Base-by-base conservation (phyloP, 495 filamentous ascomycete genomes). In the Xanthoparmelia taractica region DNA sequence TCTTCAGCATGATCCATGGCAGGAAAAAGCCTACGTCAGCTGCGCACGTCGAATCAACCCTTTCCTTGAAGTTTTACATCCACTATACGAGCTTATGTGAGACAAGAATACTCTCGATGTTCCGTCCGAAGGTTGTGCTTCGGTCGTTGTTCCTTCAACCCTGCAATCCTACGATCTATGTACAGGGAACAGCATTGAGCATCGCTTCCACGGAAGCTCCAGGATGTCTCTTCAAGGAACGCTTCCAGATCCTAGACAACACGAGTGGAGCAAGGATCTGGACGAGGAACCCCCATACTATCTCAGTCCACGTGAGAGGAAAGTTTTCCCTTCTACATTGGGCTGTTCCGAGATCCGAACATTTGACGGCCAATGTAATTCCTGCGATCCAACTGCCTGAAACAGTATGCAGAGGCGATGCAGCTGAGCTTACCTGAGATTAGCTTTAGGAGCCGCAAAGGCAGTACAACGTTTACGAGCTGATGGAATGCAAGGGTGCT, bases 371-470 rank as follows among this genome's bases (percentile, higher is more conserved):
- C 48, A 52, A 52, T 52, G 31, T 31, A 52, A 29, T 29, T 10
- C 27, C 15, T 18, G 31, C 48, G 48, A 52, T 52, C 48, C 27
- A 52, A 4, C 29, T 52, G 48, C 48, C 27, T 31, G 25, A 52
- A 52, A 29, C 47, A 52, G 48, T 31, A 52, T 31, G 31, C 25
- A 11, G 48, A 52, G 2, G 48, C 48, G 48, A 31, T 52, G 48
- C 25, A 31, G 48, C 13, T 31, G 48, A 52, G 48, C 27, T 29
- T 52, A 48, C 48, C 7, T 31, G 13, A 52, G 48, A 31, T 52
- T 17, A 52, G 48, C 25, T 31, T 52, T 52, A 17, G 25, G 48
- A 52, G 48, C 48, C 48, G 48, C 48, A 52, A 31, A 52, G 13
- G 25, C 48, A 29, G 45, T 31, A 25, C 48, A 18, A 31, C 0